Percentiles rank a stretch among this genome's conserved stretches.
These are phyloP conservation scores for Nicotiana obtusifolia DNA, from an alignment of 257 asterid species.

Conservation along the genomic window DNA sequence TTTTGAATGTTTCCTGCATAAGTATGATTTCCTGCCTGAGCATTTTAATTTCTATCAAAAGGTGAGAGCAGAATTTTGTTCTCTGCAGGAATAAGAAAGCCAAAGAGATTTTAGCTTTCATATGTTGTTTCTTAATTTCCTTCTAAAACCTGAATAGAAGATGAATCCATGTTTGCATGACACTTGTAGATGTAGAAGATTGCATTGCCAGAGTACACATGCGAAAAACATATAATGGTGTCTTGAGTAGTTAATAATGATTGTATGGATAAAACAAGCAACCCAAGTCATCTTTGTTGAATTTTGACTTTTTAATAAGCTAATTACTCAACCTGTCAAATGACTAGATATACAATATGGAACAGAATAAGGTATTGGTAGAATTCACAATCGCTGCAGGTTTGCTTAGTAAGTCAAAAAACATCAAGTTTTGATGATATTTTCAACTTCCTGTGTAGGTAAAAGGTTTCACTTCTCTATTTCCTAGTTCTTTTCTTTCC, in stretches of 20 bases:
- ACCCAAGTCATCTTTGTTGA: not conserved
- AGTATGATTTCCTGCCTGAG: not conserved
- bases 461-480: not conserved
- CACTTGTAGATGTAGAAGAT: not conserved
- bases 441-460: not conserved
- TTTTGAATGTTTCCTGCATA: not conserved
- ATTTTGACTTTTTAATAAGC: not conserved
- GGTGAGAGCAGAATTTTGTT: not conserved
- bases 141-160: not conserved
- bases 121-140: not conserved
- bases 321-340: not conserved
- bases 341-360: not conserved
- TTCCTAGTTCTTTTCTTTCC: not conserved
- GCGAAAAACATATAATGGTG: not conserved
- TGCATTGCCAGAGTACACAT: not conserved
- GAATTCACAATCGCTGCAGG: not conserved
- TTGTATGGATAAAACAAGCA: not conserved
- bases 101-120: not conserved
- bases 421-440: not conserved
- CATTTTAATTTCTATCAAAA: not conserved
- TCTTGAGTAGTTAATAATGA: not conserved
- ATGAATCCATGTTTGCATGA: not conserved
- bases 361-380: not conserved
- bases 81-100: not conserved
- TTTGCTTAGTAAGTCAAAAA: not conserved